Conservation (phyloP, 2,329 filamentous ascomycete species). For the Zelopaecilomyces penicillatus region DNA sequence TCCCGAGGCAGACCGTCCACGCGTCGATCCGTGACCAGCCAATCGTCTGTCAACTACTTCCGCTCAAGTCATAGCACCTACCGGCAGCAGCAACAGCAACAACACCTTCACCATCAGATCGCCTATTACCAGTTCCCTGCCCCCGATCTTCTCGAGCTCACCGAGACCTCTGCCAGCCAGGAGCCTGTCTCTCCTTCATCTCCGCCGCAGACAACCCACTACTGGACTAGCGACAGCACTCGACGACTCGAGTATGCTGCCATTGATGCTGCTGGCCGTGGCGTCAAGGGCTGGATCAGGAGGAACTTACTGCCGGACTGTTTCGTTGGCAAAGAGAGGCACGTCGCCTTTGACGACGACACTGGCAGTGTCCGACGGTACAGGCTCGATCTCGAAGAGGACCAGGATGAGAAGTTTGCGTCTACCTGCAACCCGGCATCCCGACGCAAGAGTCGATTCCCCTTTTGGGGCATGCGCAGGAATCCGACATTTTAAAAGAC, state of each 20-base stretch:
- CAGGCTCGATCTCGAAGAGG: conserved; percentile 47
- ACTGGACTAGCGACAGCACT: conserved; percentile 58
- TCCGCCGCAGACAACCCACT: conserved; percentile 51
- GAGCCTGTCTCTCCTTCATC: conserved; percentile 21
- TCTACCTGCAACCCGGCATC: neutral
- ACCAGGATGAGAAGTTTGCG: conserved; percentile 20
- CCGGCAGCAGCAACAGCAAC: conserved; percentile 26
- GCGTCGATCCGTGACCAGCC: conserved; percentile 28
- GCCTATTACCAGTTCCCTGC: conserved; percentile 44
- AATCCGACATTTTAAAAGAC: conserved; percentile 10
- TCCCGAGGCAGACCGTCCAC: conserved; percentile 32
- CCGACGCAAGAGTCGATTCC: conserved; percentile 19
- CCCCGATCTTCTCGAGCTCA: conserved; percentile 29
- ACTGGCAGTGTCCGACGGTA: conserved; percentile 56
- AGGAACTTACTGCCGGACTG: conserved; percentile 52
- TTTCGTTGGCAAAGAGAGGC: conserved; percentile 43
- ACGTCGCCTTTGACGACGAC: conserved; percentile 53
- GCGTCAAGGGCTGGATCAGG: conserved; percentile 52
- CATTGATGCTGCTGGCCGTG: conserved; percentile 53
- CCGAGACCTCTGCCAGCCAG: conserved; percentile 12
- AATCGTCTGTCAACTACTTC: conserved; percentile 8
- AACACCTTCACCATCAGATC: conserved; percentile 22
- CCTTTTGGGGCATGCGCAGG: conserved; percentile 21
- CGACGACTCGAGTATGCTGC: conserved; percentile 57
- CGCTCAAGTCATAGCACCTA: conserved; percentile 20